phyloP scores from a whole-genome alignment of 2,329 filamentous ascomycete species.

The Fusarium cicatricum region DNA sequence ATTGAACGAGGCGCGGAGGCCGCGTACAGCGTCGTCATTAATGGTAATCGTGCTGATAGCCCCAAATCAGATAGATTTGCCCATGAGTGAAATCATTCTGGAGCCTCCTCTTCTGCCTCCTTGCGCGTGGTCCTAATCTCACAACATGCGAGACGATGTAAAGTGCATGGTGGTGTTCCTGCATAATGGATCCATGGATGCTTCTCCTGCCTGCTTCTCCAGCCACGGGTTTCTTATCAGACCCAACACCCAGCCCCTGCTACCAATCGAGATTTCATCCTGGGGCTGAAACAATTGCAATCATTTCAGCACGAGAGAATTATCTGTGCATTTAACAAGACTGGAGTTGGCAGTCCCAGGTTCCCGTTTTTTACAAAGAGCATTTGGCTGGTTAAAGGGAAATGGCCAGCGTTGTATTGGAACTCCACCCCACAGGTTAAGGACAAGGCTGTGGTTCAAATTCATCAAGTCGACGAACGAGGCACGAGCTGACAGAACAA shows the following conservation, averaged over 20 bases:
- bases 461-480: conserved; percentile 6
- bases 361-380: conserved; percentile 5
- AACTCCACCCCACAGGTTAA: conserved; percentile 3
- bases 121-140: neutral
- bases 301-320: conserved; percentile 4
- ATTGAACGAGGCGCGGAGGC: conserved; percentile 10
- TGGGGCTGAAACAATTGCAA: conserved; percentile 30
- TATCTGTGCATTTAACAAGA: conserved; percentile 1
- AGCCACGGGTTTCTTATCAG: conserved; percentile 10
- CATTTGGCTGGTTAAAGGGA: neutral
- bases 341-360: neutral
- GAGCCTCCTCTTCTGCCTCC: neutral
- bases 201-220: conserved; percentile 5
- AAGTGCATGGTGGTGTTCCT: conserved; percentile 15
- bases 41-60: conserved; percentile 17
- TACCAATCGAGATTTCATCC: conserved; percentile 29
- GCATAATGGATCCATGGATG: conserved; percentile 19
- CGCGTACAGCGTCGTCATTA: conserved; percentile 34
- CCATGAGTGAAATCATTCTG: neutral
- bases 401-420: conserved; percentile 1
- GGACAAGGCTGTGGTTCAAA: conserved; percentile 24
- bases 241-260: neutral
- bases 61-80: neutral
- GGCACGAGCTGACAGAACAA: conserved; percentile 16
- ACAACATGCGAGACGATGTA: conserved; percentile 1